phyloP scores from a whole-genome alignment of 2,329 filamentous ascomycete genomes.

The Fusarium haematococcum region DNA sequence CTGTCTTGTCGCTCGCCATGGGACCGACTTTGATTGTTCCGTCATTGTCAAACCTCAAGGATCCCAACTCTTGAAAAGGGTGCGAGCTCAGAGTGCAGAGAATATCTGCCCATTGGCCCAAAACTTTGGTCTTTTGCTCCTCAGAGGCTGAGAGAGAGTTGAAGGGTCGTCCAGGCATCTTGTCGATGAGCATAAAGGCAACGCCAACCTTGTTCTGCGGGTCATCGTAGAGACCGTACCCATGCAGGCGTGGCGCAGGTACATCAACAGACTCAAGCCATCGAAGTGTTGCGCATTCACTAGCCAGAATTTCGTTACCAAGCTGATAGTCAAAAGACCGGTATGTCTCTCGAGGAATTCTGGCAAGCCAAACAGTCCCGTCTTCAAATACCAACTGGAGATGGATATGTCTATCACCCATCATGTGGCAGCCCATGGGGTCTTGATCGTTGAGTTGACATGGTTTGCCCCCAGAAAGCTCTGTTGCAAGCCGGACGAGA shows the following conservation, averaged over 20 bases:
- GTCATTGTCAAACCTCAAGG: constrained; percentile 4
- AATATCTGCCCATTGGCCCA: background rate
- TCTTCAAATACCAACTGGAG: constrained; percentile 20
- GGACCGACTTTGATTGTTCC: constrained; percentile 15
- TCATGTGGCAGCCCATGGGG: background rate
- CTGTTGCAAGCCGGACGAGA: constrained; percentile 23
- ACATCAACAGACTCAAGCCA: constrained; percentile 43
- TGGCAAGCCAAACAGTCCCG: constrained; percentile 15
- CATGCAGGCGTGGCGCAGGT: constrained; percentile 38
- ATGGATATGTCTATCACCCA: constrained; percentile 25
- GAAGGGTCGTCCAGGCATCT: constrained; percentile 39
- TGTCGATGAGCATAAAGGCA: constrained; percentile 44
- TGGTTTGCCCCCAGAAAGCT: constrained; percentile 25
- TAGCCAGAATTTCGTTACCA: constrained; percentile 14
- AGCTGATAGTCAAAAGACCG: constrained; percentile 8
- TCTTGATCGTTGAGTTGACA: constrained; percentile 25
- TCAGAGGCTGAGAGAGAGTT: constrained; percentile 25
- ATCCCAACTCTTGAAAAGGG: constrained; percentile 8
- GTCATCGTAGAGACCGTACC: constrained; percentile 37
- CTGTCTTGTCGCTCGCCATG: constrained; percentile 18
- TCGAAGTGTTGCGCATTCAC: constrained; percentile 23
- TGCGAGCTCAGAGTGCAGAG: background rate
- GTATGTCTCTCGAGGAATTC: constrained; percentile 17
- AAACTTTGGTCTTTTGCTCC: constrained; percentile 34
- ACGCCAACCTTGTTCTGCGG: constrained; percentile 39